Evolutionary conservation across 768 basidiomycete species (phyloP), one percentile per base, ranked within the genome.

Genomic region (Psilocybe tampanensis): DNA sequence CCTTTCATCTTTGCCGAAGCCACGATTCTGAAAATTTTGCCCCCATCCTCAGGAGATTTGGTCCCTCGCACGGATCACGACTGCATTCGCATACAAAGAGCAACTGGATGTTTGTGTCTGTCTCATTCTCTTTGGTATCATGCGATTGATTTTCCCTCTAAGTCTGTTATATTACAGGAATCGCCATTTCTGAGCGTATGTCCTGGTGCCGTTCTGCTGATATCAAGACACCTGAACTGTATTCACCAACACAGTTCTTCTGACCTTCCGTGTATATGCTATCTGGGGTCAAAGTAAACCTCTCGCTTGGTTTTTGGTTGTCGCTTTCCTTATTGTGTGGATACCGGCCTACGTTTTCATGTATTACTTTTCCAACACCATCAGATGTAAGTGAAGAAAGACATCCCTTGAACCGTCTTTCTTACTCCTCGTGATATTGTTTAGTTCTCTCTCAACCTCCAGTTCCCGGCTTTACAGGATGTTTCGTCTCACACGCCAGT

Each of bases 201-300:
- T 50, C 24, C 45, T 19, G 2, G 21, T 47, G 7, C 17, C 13
- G 2, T 8, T 15, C 26, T 11, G 11, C 5, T 13, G 15, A 36
- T 22, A 3, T 9, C 29, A 9, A 29, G 29, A 11, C 32, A 24
- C 33, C 33, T 21, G 24, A 48, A 8, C 23, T 29, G 12, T 2
- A 53, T 15, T 32, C 26, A 33, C 11, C 6, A 22, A n/a, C 48
- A 12, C 32, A 60, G 59, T 53, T n/a, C 43, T 60, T 13, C 55
- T 60, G 7, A 56, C 51, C 8, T 32, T 60, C 23, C 51, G 59
- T 1, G 59, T 56, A 11, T 60, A 51, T 50, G 59, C 59, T n/a
- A 47, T 60, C 1, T 60, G 59, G 55, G 52, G 42, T 24, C 50
- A 55, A 7, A 48, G 52, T 18, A 56, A 24, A 45, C 11, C 24